Conservation (phyloP, 148 eudicot genomes). For the Persicaria maculosa region DNA sequence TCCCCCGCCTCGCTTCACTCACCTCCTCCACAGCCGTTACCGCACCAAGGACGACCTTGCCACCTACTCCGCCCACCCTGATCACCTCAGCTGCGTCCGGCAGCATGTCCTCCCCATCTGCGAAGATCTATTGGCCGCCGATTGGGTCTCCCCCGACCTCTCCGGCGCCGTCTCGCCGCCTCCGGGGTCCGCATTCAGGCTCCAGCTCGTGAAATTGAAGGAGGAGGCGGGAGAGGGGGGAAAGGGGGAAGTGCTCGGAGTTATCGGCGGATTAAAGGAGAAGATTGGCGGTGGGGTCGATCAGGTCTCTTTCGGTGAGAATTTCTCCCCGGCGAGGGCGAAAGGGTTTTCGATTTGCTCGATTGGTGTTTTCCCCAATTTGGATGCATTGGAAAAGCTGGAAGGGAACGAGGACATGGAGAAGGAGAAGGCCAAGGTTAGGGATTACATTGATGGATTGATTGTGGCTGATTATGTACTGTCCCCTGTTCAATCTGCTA, state of each 20-base stretch:
- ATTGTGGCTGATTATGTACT: slow-evolving; percentile 62
- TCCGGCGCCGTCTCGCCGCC: slow-evolving; percentile 15
- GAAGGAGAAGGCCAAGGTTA: slow-evolving; percentile 60
- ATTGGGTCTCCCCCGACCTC: slow-evolving; percentile 41
- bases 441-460: slow-evolving; percentile 50
- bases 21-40: slow-evolving; percentile 76
- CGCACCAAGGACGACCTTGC: slow-evolving; percentile 43
- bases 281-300: slow-evolving; percentile 26
- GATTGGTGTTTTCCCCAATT: slow-evolving; percentile 49
- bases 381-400: slow-evolving; percentile 43
- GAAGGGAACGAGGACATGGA: slow-evolving; percentile 33
- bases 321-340: slow-evolving; percentile 72
- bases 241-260: slow-evolving; percentile 38
- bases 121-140: slow-evolving; percentile 81
- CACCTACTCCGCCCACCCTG: slow-evolving; percentile 47
- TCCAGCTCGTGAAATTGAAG: slow-evolving; percentile 58
- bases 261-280: slow-evolving; percentile 52
- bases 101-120: slow-evolving; percentile 45
- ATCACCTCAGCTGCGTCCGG: slow-evolving; percentile 50
- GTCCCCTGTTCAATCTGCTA: slow-evolving; percentile 14
- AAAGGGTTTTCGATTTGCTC: slow-evolving; percentile 77
- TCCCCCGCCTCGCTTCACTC: slow-evolving; percentile 45
- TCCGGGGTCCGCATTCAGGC: slow-evolving; percentile 60
- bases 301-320: slow-evolving; percentile 59
- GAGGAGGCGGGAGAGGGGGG: slow-evolving; percentile 49